Percentiles rank a stretch among this genome's conserved stretches.
phyloP scores from a whole-genome alignment of 768 basidiomycete genomes.

The Galerina sulciceps region DNA sequence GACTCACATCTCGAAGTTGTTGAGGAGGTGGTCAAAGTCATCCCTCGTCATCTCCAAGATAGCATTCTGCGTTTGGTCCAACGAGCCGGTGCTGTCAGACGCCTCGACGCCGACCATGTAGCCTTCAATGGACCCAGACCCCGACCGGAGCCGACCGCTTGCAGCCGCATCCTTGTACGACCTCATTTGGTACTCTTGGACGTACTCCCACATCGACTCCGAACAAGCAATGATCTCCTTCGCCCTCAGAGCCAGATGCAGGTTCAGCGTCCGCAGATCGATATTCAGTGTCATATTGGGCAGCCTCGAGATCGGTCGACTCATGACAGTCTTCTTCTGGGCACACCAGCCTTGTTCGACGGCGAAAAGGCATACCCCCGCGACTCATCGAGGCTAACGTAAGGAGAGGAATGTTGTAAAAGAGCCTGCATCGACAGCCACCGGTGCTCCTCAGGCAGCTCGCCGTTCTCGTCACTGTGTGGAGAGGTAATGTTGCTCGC shows the following conservation, averaged over 20 bases:
- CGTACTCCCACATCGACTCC: constrained; percentile 84
- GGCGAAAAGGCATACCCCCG: constrained; percentile 48
- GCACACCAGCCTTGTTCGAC: constrained; percentile 32
- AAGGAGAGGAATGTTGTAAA: constrained; percentile 44
- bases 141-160: constrained; percentile 12
- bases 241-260: constrained; percentile 65
- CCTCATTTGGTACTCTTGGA: constrained; percentile 50
- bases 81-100: constrained; percentile 13
- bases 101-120: constrained; percentile 15
- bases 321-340: constrained; percentile 17
- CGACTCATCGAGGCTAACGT: constrained; percentile 50
- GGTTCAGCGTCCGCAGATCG: constrained; percentile 61
- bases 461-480: constrained; percentile 14
- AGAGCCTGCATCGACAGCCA: constrained; percentile 40
- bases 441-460: constrained; percentile 29
- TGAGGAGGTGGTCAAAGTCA: constrained; percentile 64
- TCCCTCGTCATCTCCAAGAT: constrained; percentile 57
- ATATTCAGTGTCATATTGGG: constrained; percentile 59
- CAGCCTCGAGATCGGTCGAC: constrained; percentile 37
- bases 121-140: constrained; percentile 24
- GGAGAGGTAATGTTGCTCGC: constrained; percentile 5
- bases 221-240: constrained; percentile 72
- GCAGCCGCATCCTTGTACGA: constrained; percentile 14
- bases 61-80: constrained; percentile 33
- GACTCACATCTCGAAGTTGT: constrained; percentile 65